Conservation (phyloP, 2,329 filamentous ascomycete genomes). For the Fusarium scirpi region DNA sequence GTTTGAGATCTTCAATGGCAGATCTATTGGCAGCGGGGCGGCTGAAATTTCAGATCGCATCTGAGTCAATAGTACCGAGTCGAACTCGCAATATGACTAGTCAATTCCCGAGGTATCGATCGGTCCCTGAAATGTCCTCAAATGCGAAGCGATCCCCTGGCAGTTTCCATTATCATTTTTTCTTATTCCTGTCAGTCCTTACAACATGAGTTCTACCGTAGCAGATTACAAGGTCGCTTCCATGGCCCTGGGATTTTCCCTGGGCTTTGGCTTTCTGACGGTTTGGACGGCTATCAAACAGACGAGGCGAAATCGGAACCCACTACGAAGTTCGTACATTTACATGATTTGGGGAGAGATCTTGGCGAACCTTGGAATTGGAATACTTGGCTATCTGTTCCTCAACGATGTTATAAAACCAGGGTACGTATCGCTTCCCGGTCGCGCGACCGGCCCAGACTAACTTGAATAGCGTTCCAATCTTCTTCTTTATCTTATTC, state of each 20-base stretch:
- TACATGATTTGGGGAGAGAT: constrained; percentile 62
- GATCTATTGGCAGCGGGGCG: background rate
- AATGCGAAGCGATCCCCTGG: background rate
- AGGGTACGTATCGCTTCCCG: constrained; percentile 32
- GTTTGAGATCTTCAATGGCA: background rate
- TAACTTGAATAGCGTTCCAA: constrained; percentile 43
- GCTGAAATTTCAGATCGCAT: background rate
- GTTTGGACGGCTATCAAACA: constrained; percentile 58
- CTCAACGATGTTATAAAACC: constrained; percentile 52
- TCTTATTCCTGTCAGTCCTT: background rate
- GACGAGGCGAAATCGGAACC: constrained; percentile 53
- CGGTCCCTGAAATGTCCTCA: background rate
- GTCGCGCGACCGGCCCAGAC: background rate
- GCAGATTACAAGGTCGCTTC: constrained; percentile 45
- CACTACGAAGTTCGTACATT: constrained; percentile 54
- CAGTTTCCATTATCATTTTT: background rate
- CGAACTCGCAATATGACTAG: background rate
- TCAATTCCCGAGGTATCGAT: background rate
- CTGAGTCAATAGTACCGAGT: background rate
- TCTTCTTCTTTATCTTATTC: constrained; percentile 53
- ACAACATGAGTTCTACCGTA: background rate
- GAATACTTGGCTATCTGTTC: constrained; percentile 56
- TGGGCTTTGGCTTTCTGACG: constrained; percentile 58
- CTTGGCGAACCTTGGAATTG: constrained; percentile 53
- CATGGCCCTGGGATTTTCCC: constrained; percentile 50